Evolutionary conservation across 2,329 filamentous ascomycete genomes (phyloP).

Genomic region (Cladorrhinum sp.): DNA sequence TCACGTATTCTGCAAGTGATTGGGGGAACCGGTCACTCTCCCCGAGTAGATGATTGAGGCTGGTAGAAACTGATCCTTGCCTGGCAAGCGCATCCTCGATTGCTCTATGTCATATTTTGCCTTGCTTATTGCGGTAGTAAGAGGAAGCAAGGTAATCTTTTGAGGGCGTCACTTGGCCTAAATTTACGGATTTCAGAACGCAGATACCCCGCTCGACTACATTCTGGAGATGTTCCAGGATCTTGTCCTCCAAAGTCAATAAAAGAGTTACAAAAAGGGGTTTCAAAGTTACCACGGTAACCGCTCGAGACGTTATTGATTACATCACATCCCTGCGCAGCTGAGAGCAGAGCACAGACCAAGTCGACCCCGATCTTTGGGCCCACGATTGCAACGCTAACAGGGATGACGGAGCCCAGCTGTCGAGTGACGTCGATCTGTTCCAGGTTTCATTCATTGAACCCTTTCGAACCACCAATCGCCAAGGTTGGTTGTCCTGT

Average conservation of each 20-base stretch:
- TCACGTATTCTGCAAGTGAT: no score
- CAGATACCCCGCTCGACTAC: no score
- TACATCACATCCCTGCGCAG: background rate
- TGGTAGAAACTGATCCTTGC: no score
- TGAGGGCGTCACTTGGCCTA: no score
- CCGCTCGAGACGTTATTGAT: background rate
- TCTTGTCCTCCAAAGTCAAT: background rate
- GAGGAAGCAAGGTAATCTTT: no score
- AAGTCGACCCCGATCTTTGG: background rate
- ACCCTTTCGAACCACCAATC: background rate
- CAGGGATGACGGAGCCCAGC: background rate
- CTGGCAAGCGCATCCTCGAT: no score
- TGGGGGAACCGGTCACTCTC: no score
- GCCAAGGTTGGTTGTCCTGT: background rate
- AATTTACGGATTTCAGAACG: no score
- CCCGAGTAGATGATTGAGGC: no score
- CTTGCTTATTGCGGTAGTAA: no score
- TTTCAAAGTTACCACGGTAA: background rate
- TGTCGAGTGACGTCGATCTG: background rate
- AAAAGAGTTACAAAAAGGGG: background rate
- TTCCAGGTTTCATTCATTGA: background rate
- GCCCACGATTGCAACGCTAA: background rate
- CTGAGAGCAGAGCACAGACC: background rate
- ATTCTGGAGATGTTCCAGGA: no score
- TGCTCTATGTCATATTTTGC: no score